Percentiles rank a stretch among this genome's conserved stretches.
Conservation (phyloP, 306 rosid genomes). For the Fragaria iinumae region DNA sequence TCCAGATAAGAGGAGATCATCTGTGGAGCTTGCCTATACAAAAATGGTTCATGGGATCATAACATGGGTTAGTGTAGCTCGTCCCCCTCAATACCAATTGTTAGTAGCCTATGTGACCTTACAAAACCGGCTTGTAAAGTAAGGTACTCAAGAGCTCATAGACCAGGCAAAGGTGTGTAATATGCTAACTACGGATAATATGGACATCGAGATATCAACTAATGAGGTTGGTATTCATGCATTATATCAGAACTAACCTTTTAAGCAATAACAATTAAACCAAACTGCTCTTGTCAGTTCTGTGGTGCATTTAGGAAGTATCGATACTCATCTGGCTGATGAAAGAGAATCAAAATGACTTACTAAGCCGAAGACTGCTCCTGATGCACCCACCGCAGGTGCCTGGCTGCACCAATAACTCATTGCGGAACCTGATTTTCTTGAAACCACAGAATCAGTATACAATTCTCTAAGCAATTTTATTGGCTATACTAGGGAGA, state of each 20-base stretch:
- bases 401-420: slow-evolving; percentile 74
- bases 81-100: not conserved
- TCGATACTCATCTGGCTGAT: slow-evolving; percentile 14
- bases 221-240: not conserved
- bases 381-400: slow-evolving; percentile 91
- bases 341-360: slow-evolving; percentile 19
- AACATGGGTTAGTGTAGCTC: not conserved
- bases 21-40: not conserved
- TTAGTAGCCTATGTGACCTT: not conserved
- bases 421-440: slow-evolving; percentile 84
- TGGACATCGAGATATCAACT: not conserved
- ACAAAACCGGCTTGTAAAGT: too few relatives aligned
- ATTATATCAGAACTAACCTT: not conserved
- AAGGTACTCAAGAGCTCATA: not conserved
- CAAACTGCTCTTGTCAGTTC: not conserved
- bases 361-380: slow-evolving; percentile 92
- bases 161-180: not conserved
- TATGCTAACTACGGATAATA: not conserved
- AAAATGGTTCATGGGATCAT: slow-evolving; percentile 1
- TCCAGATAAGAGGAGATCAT: not conserved
- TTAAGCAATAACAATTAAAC: not conserved
- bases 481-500: slow-evolving; percentile 43
- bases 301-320: not conserved
- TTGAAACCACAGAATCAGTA: slow-evolving; percentile 53
- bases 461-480: slow-evolving; percentile 37